phyloP scores from a whole-genome alignment of 352 stramenopile genomes.

The Globisporangium ultimum region DNA sequence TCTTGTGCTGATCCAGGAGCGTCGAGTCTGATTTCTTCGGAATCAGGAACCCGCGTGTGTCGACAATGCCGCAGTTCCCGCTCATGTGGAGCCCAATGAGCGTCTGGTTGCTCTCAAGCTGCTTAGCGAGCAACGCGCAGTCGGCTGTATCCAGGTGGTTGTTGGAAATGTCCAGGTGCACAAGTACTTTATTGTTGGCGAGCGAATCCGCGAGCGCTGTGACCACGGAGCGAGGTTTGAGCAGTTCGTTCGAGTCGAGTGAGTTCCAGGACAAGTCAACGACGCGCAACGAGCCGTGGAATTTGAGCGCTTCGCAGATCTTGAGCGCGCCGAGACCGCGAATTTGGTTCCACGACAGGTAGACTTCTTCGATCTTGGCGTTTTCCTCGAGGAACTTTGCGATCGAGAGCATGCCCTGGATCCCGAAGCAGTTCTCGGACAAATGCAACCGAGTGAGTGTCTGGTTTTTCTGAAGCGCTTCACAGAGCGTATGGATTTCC shows the following conservation, averaged over 20 bases:
- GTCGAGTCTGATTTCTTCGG: conserved; percentile 31
- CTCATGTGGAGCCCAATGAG: conserved; percentile 74
- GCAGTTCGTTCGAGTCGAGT: conserved; percentile 46
- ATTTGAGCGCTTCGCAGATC: conserved; percentile 71
- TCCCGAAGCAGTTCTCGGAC: conserved; percentile 71
- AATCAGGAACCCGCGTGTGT: conserved; percentile 66
- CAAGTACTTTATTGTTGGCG: conserved; percentile 75
- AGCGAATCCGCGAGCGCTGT: conserved; percentile 55
- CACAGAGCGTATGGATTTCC: conserved; percentile 66
- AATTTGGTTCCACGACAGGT: conserved; percentile 74
- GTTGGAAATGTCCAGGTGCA: conserved; percentile 69
- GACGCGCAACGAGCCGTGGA: conserved; percentile 63
- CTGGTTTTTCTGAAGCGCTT: conserved; percentile 70
- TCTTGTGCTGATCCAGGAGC: conserved; percentile 72
- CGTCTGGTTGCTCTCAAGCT: conserved; percentile 70
- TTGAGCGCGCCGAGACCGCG: conserved; percentile 65
- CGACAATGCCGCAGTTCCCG: conserved; percentile 64
- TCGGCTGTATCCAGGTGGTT: conserved; percentile 65
- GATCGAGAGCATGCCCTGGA: conserved; percentile 54
- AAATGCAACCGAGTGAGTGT: conserved; percentile 58
- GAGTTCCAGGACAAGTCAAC: conserved; percentile 80
- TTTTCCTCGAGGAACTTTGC: conserved; percentile 75
- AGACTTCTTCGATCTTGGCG: conserved; percentile 72
- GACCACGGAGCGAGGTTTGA: conserved; percentile 43
- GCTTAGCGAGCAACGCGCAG: conserved; percentile 51